Evolutionary conservation across 2,329 filamentous ascomycete species (phyloP), one percentile per base, ranked within the genome.

Genomic region (Claviceps pusilla): DNA sequence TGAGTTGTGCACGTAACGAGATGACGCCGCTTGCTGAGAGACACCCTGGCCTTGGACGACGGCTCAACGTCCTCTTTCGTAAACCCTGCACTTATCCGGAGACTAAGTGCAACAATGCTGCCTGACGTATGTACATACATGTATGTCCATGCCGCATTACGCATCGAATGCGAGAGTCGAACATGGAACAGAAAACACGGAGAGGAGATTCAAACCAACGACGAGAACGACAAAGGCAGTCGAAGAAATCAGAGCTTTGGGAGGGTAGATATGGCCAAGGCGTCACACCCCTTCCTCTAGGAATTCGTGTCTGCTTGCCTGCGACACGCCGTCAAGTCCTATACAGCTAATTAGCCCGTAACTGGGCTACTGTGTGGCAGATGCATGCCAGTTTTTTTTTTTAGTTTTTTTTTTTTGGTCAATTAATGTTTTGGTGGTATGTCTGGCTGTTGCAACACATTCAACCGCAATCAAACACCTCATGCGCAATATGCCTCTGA

Each of bases 291-390:
- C 29, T 57, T 56, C 19, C 57, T 58, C 57, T n/a, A 56, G 60
- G 60, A 55, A 61, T n/a, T 54, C 57, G 58, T 50, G 57, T 57
- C 60, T 59, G 59, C 51, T 56, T 19, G 19, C 19, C 19, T 52
- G 54, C 56, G 48, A 58, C 48, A 53, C 47, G 42, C 47, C 53
- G 37, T 47, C 50, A 10, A 5, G 50, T 33, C 55, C 39, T 52
- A 29, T 31, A 19, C 43, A 33, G 51, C 37, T 12, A 31, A 33
- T 33, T 19, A 7, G 31, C 37, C 9, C 41, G 35, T 43, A 9
- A 14, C 41, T 19, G 49, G 37, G 19, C 43, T 28, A 28, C 43
- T 12, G 24, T 4, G 45, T 31, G 24, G 24, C 45, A 16, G 28
- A 35, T 52, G 48, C 33, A 24, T 39, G 29, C 29, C 29, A n/a